Percentiles rank a stretch among this genome's conserved stretches.
Evolutionary conservation across 768 basidiomycete genomes (phyloP).

Genomic region (Gymnopilus dilepis): DNA sequence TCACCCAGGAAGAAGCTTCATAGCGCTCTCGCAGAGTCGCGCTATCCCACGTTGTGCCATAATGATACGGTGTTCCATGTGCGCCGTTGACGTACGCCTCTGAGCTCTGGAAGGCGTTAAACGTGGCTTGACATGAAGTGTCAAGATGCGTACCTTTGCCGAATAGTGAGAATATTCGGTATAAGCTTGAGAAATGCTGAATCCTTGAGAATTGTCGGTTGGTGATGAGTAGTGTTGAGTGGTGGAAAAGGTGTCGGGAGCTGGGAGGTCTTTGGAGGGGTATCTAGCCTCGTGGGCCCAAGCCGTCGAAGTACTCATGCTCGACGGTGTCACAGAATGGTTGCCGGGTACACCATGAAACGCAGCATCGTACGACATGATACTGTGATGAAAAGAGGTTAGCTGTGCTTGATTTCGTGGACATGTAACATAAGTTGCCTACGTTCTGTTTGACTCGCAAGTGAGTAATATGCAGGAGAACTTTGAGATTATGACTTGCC

Average conservation of each 20-base stretch:
- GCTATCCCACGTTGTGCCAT: slow-evolving; percentile 12
- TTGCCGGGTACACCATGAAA: neutral
- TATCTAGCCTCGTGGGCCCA: neutral
- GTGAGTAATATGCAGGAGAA: neutral
- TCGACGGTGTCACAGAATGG: neutral
- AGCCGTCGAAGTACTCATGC: neutral
- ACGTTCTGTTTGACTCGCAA: neutral
- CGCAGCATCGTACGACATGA: neutral
- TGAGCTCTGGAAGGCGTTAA: neutral
- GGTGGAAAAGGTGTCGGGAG: neutral
- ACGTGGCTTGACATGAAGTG: neutral
- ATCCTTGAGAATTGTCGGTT: neutral
- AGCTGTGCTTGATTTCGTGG: neutral
- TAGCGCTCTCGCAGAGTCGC: neutral
- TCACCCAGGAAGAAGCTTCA: slow-evolving; percentile 7
- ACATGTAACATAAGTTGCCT: neutral
- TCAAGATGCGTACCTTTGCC: slow-evolving; percentile 2
- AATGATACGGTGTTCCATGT: slow-evolving; percentile 8
- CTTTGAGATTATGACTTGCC: too few species aligned
- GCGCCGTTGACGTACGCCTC: neutral
- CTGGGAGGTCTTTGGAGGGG: neutral
- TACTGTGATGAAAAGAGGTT: neutral
- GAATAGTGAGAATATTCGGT: neutral
- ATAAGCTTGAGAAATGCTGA: neutral
- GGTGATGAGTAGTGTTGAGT: too few species aligned